These are phyloP conservation scores for Calophaca sinica DNA, from an alignment of 306 rosid species.

Conservation along the genomic window DNA sequence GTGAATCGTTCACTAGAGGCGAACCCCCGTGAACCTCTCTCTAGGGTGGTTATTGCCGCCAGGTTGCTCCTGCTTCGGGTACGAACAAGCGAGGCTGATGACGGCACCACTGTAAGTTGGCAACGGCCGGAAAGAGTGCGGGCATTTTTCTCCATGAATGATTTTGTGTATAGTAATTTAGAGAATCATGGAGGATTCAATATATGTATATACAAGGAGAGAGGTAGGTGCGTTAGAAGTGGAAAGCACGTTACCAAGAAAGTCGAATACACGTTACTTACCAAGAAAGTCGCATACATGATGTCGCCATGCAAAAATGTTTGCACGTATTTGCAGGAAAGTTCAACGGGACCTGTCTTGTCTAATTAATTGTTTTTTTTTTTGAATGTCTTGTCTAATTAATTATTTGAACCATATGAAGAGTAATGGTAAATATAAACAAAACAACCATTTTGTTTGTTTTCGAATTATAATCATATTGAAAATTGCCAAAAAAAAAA, in stretches of 20 bases:
- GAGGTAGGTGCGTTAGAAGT: background rate
- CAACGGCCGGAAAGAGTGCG: constrained; percentile 30
- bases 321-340: constrained; percentile 32
- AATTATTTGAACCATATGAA: no score
- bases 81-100: constrained; percentile 56
- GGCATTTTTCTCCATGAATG: constrained; percentile 46
- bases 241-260: background rate
- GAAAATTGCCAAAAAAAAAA: no score
- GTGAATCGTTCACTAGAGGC: constrained; percentile 48
- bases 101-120: constrained; percentile 15
- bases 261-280: background rate
- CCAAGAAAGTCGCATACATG: background rate
- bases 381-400: no score
- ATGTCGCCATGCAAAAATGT: background rate
- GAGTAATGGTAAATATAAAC: no score
- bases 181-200: background rate
- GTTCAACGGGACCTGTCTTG: constrained; percentile 5
- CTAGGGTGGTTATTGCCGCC: constrained; percentile 31
- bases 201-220: background rate
- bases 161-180: background rate
- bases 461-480: no score
- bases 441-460: no score
- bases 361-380: background rate
- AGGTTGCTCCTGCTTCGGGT: constrained; percentile 54
- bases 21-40: constrained; percentile 35